Evolutionary conservation across 495 filamentous ascomycete species (phyloP).

Genomic region (Penicillium macrosclerotiorum): DNA sequence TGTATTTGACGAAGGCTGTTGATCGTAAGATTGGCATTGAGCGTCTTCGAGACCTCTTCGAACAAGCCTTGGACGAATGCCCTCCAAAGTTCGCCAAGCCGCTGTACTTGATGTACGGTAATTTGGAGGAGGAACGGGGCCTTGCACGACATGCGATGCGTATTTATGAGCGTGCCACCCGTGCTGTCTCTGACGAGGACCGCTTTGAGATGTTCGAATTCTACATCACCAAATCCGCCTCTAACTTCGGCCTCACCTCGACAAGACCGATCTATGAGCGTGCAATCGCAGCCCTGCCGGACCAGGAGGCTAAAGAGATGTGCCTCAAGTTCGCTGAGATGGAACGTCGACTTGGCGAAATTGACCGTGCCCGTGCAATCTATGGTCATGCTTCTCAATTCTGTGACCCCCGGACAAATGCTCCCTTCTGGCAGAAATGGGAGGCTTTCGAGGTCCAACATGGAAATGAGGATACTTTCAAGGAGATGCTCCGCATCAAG

Average conservation of each 20-base stretch:
- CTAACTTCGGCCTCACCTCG: conserved; percentile 94
- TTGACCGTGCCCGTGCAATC: conserved; percentile 91
- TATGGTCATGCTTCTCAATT: conserved; percentile 97
- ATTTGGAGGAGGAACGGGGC: conserved; percentile 92
- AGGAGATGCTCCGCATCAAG: conserved; percentile 98
- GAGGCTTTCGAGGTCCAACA: conserved; percentile 95
- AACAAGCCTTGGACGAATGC: conserved; percentile 92
- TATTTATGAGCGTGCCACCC: conserved; percentile 96
- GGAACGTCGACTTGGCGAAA: conserved; percentile 94
- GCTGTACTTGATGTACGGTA: conserved; percentile 97
- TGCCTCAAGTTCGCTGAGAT: conserved; percentile 99
- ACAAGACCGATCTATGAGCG: conserved; percentile 97
- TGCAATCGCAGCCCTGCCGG: conserved; percentile 86
- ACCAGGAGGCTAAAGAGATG: conserved; percentile 94
- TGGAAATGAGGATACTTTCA: conserved; percentile 98
- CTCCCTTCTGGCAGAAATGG: conserved; percentile 94
- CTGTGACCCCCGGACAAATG: conserved; percentile 88
- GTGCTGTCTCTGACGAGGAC: conserved; percentile 93
- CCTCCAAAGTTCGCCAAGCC: conserved; percentile 95
- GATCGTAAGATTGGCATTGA: conserved; percentile 95
- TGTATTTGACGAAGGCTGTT: conserved; percentile 96
- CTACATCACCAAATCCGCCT: conserved; percentile 98
- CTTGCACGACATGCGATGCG: conserved; percentile 98
- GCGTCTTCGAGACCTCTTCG: conserved; percentile 90
- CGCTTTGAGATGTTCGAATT: conserved; percentile 98